Conservation (phyloP, 768 basidiomycete species). For the Suillus plorans region DNA sequence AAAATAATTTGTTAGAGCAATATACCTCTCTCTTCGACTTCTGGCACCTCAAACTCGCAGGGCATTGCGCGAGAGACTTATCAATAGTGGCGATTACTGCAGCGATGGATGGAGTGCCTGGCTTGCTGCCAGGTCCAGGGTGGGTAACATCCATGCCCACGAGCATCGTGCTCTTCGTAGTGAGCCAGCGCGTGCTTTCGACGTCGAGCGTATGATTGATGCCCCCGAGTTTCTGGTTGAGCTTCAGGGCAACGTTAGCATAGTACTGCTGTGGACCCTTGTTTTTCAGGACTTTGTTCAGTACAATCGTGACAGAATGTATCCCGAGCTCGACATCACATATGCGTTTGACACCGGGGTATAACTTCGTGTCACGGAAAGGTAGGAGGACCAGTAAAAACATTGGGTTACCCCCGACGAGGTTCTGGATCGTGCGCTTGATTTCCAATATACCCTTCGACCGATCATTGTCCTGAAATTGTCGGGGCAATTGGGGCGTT, state of each 20-base stretch:
- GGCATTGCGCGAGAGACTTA: constrained; percentile 69
- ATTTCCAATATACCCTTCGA: not conserved
- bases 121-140: constrained; percentile 62
- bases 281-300: constrained; percentile 51
- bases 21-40: constrained; percentile 31
- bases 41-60: constrained; percentile 71
- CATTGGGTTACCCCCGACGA: constrained; percentile 45
- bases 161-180: constrained; percentile 70
- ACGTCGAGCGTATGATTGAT: constrained; percentile 73
- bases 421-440: constrained; percentile 20
- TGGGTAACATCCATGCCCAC: constrained; percentile 87
- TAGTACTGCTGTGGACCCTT: constrained; percentile 49
- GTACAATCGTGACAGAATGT: constrained; percentile 50
- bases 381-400: constrained; percentile 74
- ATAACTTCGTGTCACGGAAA: constrained; percentile 58
- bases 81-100: constrained; percentile 81
- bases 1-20: not conserved
- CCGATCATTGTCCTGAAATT: not conserved
- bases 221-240: constrained; percentile 83
- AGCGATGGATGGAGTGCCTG: constrained; percentile 79
- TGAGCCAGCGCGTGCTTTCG: constrained; percentile 61
- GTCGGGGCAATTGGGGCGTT: not conserved
- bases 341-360: constrained; percentile 78
- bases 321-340: constrained; percentile 72
- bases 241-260: constrained; percentile 77